Conservation (phyloP, 2,329 filamentous ascomycete genomes). For the Hypomyces rosellus region DNA sequence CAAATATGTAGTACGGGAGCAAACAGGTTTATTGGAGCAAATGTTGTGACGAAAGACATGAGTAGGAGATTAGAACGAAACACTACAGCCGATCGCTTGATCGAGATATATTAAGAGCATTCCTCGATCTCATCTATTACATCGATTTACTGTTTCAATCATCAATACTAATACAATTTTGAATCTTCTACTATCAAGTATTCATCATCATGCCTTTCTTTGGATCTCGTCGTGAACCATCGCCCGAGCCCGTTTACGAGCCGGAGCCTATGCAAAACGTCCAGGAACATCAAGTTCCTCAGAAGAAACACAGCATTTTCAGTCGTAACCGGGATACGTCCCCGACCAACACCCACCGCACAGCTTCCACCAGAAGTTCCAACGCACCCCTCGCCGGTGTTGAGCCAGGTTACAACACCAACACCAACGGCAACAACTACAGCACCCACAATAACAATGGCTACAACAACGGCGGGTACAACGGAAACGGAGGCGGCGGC, state of each 20-base stretch:
- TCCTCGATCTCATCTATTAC: not conserved
- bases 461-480: not conserved
- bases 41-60: no score
- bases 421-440: constrained; percentile 3
- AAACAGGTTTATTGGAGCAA: constrained; percentile 7
- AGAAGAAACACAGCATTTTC: constrained; percentile 21
- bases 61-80: not conserved
- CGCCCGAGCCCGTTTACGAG: constrained; percentile 27
- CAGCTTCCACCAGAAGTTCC: constrained; percentile 5
- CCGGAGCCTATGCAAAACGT: constrained; percentile 20
- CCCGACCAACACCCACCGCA: constrained; percentile 13
- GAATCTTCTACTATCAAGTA: not conserved
- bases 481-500: no score
- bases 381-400: not conserved
- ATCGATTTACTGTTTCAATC: not conserved
- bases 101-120: not conserved
- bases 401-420: constrained; percentile 1
- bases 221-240: constrained; percentile 22
- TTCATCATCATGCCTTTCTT: constrained; percentile 26
- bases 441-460: not conserved
- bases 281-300: constrained; percentile 1
- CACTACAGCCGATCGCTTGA: not conserved
- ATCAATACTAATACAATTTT: no score
- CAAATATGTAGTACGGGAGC: constrained; percentile 1
- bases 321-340: constrained; percentile 23